phyloP scores from a whole-genome alignment of 148 eudicot genomes.

The Dianthus caryophyllus region DNA sequence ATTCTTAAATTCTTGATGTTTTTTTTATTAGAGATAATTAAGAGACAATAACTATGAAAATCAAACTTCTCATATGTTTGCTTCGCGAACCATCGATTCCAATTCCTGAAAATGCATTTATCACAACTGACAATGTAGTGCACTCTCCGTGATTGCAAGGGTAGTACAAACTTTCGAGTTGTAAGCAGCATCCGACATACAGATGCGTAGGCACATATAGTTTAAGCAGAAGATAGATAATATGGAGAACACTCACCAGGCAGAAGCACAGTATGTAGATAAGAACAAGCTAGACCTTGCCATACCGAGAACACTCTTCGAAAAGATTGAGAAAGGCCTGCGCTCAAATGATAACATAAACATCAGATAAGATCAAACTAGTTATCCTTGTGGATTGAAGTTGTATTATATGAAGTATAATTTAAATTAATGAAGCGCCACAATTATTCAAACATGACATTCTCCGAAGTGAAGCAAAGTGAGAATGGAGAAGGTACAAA shows the following conservation, averaged over 20 bases:
- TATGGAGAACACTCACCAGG: conserved; percentile 60
- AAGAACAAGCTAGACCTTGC: conserved; percentile 97
- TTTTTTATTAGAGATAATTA: background rate
- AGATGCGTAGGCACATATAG: conserved; percentile 1
- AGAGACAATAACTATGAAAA: background rate
- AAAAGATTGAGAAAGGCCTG: conserved; percentile 75
- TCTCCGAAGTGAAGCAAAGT: conserved; percentile 1
- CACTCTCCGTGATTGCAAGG: background rate
- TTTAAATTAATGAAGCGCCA: background rate
- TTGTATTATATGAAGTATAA: background rate
- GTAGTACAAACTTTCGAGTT: background rate
- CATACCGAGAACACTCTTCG: conserved; percentile 80
- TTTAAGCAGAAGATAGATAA: background rate
- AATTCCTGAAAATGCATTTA: background rate
- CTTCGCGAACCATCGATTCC: background rate
- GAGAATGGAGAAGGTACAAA: background rate
- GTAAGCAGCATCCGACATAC: background rate
- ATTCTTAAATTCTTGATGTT: background rate
- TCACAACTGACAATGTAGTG: background rate
- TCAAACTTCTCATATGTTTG: background rate
- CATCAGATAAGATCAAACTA: background rate
- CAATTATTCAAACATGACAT: background rate
- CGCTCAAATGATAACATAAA: conserved; percentile 13
- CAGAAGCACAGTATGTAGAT: conserved; percentile 81
- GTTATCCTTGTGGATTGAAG: background rate